Evolutionary conservation across 371 early-diverging fungal species (phyloP).

Genomic region (Encephalitozoon intestinalis): DNA sequence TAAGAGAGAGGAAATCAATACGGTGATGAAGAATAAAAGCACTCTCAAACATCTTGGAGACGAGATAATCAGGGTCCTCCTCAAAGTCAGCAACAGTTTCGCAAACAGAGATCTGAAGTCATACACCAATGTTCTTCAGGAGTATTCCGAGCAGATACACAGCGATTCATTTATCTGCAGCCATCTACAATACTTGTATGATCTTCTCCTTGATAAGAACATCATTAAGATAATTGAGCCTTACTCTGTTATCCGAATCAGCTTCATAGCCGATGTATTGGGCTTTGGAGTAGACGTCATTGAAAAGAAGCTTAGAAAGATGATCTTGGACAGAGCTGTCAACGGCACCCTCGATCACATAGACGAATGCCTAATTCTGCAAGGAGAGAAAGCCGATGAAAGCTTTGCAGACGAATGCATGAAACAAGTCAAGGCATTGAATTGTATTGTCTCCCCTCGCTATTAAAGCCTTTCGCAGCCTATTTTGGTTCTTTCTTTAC

Average conservation of each 20-base stretch:
- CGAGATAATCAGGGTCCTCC: constrained; percentile 41
- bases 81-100: constrained; percentile 39
- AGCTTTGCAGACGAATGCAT: constrained; percentile 10
- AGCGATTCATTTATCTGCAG: constrained; percentile 53
- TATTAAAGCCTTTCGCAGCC: neutral
- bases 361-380: constrained; percentile 45
- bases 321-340: constrained; percentile 60
- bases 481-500: neutral
- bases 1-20: constrained; percentile 49
- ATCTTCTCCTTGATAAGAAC: constrained; percentile 59
- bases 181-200: constrained; percentile 56
- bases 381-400: constrained; percentile 18
- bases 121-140: constrained; percentile 48
- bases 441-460: neutral
- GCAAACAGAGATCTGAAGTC: constrained; percentile 47
- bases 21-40: constrained; percentile 45
- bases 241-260: constrained; percentile 58
- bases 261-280: constrained; percentile 52
- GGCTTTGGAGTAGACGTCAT: constrained; percentile 47
- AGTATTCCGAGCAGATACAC: constrained; percentile 26
- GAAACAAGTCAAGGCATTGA: neutral
- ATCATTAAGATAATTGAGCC: constrained; percentile 62
- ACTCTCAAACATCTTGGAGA: constrained; percentile 23
- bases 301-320: constrained; percentile 60
- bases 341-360: constrained; percentile 60